Evolutionary conservation across 306 rosid species (phyloP).

Genomic region (Carpinus fangiana): DNA sequence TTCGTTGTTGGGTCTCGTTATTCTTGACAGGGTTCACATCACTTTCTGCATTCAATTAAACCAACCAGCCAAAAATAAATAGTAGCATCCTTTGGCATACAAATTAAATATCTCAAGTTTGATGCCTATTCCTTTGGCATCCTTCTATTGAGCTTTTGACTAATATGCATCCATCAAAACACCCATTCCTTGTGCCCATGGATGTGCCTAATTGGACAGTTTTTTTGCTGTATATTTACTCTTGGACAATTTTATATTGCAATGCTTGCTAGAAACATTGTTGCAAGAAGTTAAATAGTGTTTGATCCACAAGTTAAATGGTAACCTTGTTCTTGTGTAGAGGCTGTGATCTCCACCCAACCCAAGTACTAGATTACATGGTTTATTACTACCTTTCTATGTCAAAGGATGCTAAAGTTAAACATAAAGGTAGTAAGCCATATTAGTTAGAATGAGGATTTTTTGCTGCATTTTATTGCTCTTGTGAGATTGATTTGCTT

Average conservation of each 20-base stretch:
- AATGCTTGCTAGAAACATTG: neutral
- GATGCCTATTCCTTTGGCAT: conserved; percentile 80
- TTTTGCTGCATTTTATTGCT: neutral
- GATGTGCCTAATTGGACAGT: conserved; percentile 78
- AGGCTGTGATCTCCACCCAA: too few species aligned
- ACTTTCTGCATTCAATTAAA: too few species aligned
- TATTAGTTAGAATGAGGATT: neutral
- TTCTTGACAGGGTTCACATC: too few species aligned
- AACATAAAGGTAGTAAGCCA: neutral
- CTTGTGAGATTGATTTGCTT: too few species aligned
- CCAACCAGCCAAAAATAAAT: too few species aligned
- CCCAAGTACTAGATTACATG: too few species aligned
- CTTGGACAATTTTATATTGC: neutral
- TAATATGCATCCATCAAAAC: conserved; percentile 78
- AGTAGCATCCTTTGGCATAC: too few species aligned
- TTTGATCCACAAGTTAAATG: neutral
- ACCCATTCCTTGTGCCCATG: conserved; percentile 61
- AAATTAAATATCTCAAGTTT: conserved; percentile 34
- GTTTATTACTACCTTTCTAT: too few species aligned
- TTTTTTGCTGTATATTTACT: conserved; percentile 21
- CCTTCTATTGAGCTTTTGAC: conserved; percentile 84
- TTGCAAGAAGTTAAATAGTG: neutral
- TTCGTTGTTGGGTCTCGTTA: too few species aligned
- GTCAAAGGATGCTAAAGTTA: neutral
- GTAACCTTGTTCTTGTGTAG: too few species aligned